phyloP scores from a whole-genome alignment of 345 rosid genomes.

The Lepidium didymum region DNA sequence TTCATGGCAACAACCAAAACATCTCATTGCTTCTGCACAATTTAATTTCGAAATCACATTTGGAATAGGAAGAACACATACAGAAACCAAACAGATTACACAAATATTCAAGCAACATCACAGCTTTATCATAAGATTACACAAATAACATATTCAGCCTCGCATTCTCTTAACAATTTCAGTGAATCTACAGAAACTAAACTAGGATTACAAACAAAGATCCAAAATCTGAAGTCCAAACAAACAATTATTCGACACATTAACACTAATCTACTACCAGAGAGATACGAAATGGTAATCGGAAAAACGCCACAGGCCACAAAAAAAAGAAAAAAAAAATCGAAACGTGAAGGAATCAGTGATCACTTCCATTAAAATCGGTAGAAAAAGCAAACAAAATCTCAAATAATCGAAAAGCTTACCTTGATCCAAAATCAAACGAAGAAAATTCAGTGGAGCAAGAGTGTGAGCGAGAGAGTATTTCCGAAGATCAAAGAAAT shows the following conservation, averaged over 20 bases:
- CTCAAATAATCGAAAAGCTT: neutral
- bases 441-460: neutral
- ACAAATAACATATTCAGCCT: too few species aligned
- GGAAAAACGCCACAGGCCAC: neutral
- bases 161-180: too few species aligned
- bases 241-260: neutral
- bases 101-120: neutral
- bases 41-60: neutral
- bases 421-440: neutral
- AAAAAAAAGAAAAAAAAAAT: neutral
- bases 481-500: neutral
- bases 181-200: neutral
- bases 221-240: neutral
- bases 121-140: too few species aligned
- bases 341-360: too few species aligned
- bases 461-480: too few species aligned
- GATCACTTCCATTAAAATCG: neutral
- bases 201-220: neutral
- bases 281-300: neutral
- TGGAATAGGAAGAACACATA: neutral
- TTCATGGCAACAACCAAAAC: constrained; percentile 66
- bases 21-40: constrained; percentile 38
- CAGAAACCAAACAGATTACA: neutral
- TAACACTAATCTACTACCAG: neutral
- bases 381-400: too few species aligned